Evolutionary conservation across 208 protist species (phyloP), one percentile per base, ranked within the genome.

Genomic region (Angomonas desouzai): DNA sequence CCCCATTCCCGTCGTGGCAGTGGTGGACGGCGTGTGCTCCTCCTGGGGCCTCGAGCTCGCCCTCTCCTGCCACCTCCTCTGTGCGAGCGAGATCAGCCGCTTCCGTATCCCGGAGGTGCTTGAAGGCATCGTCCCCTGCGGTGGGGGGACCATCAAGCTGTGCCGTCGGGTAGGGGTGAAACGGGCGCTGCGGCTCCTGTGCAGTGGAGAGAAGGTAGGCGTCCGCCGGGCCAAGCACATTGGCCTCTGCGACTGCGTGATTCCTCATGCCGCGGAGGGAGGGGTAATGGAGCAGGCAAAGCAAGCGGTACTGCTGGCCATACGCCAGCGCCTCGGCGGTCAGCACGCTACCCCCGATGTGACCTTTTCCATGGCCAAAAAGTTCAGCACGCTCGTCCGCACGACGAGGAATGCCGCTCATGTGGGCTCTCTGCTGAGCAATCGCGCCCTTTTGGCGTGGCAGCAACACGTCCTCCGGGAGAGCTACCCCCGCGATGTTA

Each of bases 31-130:
- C 16, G 49, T 79, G 22, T 85, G 85, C 33, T 66, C 72, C 25
- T 92, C 85, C 9, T 90, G 87, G 70, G 89, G 85, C n/a, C 55
- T 89, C 33, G 85, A 93, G 64, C 70, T 95, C 1, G 78, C 82
- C 1, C 67, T 95, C 18, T 77, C 78, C 10, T 71, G 85, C 25
- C 71, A 87, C 64, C 90, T 83, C 49, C 79, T 89, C 36, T 66
- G 94, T 28, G 84, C 78, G 28, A 58, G 71, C 36, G 32, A 65
- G 27, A 74, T 69, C 29, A 68, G 67, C 9, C 49, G 64, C 23
- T 81, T 91, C 48, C 74, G 80, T 7, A 85, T 93, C 53, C 85
- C 88, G 1, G 79, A 85, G 23, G 76, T 89, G 20, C 66, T 64
- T 22, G 62, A 92, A 9, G 84, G 82, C n/a, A 67, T 94, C 43